Percentiles rank a stretch among this genome's conserved stretches.
phyloP scores from a whole-genome alignment of 2,329 filamentous ascomycete species.

The Xylaria sp. region DNA sequence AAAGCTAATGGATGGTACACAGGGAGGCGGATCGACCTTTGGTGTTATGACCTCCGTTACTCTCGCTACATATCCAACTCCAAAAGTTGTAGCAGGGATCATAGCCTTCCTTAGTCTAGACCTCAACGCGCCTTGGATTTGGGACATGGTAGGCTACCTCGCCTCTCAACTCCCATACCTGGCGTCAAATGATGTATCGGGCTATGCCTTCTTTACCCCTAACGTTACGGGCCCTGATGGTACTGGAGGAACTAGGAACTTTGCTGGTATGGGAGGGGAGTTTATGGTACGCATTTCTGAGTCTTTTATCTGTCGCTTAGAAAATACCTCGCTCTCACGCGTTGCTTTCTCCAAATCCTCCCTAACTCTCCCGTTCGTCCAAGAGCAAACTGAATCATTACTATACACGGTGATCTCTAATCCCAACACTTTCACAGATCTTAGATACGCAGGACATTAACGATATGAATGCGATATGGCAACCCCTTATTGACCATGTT shows the following conservation, averaged over 20 bases:
- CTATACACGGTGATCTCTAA: neutral
- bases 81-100: slow-evolving; percentile 31
- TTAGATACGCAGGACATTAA: slow-evolving; percentile 43
- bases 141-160: slow-evolving; percentile 54
- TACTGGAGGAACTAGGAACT: neutral
- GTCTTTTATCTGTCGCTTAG: neutral
- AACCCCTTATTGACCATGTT: slow-evolving; percentile 46
- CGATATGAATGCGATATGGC: slow-evolving; percentile 39
- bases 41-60: slow-evolving; percentile 65
- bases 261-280: slow-evolving; percentile 43
- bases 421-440: slow-evolving; percentile 28
- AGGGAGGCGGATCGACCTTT: slow-evolving; percentile 66
- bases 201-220: slow-evolving; percentile 51
- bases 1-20: neutral
- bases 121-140: slow-evolving; percentile 46
- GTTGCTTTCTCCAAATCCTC: neutral
- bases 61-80: slow-evolving; percentile 54
- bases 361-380: too few relatives aligned
- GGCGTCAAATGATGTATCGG: slow-evolving; percentile 56
- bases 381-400: neutral
- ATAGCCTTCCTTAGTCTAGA: slow-evolving; percentile 40
- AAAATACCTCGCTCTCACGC: neutral
- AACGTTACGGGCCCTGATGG: slow-evolving; percentile 31
- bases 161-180: slow-evolving; percentile 53
- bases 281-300: slow-evolving; percentile 32